Evolutionary conservation across 495 filamentous ascomycete species (phyloP).

Genomic region (Podospora pseudoanserina): DNA sequence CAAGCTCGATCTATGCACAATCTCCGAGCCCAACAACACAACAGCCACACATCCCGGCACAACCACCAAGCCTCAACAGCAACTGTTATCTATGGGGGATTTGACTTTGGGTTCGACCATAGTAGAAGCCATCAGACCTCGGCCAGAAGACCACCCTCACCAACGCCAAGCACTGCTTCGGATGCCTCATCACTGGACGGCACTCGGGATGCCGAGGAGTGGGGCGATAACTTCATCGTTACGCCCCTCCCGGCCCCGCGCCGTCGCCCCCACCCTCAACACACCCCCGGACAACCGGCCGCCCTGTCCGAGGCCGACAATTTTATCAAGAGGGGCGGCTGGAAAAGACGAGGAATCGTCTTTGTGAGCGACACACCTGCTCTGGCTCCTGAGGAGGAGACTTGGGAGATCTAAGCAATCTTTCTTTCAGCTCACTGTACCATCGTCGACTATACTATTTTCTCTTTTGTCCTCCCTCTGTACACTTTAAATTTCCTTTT

Average conservation of each 20-base stretch:
- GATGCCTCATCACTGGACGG: conserved; percentile 9
- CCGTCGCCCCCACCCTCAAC: conserved; percentile 14
- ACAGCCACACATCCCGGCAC: conserved; percentile 3
- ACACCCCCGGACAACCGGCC: conserved; percentile 4
- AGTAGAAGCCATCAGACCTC: not conserved
- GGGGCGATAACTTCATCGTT: conserved; percentile 13
- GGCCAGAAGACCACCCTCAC: conserved; percentile 11
- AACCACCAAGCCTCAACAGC: conserved; percentile 13
- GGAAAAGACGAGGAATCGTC: conserved; percentile 49
- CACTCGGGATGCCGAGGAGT: conserved; percentile 2
- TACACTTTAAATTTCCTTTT: not conserved
- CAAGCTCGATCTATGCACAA: conserved; percentile 23
- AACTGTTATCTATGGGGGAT: conserved; percentile 35
- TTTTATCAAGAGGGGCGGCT: conserved; percentile 44
- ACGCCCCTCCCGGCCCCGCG: conserved; percentile 13
- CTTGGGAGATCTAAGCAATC: conserved; percentile 26
- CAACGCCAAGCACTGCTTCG: conserved; percentile 8
- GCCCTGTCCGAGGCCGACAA: conserved; percentile 32
- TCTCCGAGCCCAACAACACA: conserved; percentile 6
- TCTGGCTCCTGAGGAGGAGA: conserved; percentile 28
- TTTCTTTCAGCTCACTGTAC: not conserved
- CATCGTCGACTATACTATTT: conserved; percentile 1
- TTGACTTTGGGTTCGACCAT: conserved; percentile 35
- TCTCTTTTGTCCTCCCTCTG: not conserved
- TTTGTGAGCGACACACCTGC: conserved; percentile 32